Evolutionary conservation across 257 asterid species (phyloP).

Genomic region (Craterostigma plantagineum): DNA sequence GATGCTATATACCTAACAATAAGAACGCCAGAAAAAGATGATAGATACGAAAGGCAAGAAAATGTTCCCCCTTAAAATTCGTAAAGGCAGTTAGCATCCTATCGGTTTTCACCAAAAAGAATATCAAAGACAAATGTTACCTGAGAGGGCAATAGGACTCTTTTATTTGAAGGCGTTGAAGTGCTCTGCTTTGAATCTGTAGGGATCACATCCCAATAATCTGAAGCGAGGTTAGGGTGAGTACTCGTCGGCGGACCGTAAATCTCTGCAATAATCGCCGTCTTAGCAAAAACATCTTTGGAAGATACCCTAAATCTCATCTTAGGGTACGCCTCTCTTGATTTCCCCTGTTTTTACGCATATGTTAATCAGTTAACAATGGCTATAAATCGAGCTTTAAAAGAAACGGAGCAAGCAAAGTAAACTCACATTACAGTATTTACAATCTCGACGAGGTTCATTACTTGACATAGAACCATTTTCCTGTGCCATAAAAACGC

Average conservation of each 20-base stretch:
- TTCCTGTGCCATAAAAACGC: slow-evolving; percentile 32
- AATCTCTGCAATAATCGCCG: slow-evolving; percentile 63
- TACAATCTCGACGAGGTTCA: slow-evolving; percentile 47
- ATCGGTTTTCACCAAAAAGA: too few species aligned
- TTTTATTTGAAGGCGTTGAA: slow-evolving; percentile 19
- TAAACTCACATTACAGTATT: slow-evolving; percentile 71
- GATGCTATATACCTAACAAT: slow-evolving; percentile 43
- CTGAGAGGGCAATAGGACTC: slow-evolving; percentile 65
- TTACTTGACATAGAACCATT: slow-evolving; percentile 17
- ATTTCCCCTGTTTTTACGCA: slow-evolving; percentile 35
- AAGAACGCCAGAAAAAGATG: slow-evolving; percentile 6
- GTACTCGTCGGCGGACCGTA: slow-evolving; percentile 16
- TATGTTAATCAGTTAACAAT: slow-evolving; percentile 13
- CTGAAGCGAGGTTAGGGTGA: slow-evolving; percentile 32
- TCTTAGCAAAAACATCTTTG: slow-evolving; percentile 49
- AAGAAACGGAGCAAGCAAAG: too few species aligned
- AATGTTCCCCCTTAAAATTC: too few species aligned
- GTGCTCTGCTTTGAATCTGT: slow-evolving; percentile 30
- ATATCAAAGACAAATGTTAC: slow-evolving; percentile 21
- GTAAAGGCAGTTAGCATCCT: too few species aligned
- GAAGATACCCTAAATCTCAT: slow-evolving; percentile 67
- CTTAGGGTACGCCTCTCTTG: slow-evolving; percentile 40
- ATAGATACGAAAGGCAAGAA: slow-evolving; percentile 8
- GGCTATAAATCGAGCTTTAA: slow-evolving; percentile 9
- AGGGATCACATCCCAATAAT: slow-evolving; percentile 80